Percentiles rank a stretch among this genome's conserved stretches.
phyloP scores from a whole-genome alignment of 352 stramenopile species.

The Globisporangium recalcitrans region DNA sequence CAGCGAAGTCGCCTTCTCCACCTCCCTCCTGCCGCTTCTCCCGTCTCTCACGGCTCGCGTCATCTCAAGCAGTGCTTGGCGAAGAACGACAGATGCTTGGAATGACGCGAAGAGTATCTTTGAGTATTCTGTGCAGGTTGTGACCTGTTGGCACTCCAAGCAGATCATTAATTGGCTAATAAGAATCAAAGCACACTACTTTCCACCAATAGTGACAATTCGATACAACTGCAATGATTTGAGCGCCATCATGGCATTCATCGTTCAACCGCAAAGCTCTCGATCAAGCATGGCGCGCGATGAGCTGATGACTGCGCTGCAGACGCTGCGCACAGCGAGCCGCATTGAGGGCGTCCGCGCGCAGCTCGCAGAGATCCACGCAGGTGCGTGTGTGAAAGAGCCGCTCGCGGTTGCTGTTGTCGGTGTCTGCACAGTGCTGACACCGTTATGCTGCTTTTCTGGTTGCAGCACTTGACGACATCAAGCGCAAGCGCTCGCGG shows the following conservation, averaged over 20 bases:
- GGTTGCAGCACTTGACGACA: conserved; percentile 38
- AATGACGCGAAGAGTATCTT: too few relatives aligned
- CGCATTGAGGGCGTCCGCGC: conserved; percentile 1
- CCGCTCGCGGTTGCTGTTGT: background rate
- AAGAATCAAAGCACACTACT: too few relatives aligned
- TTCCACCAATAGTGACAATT: background rate
- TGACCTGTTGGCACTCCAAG: too few relatives aligned
- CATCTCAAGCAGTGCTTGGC: too few relatives aligned
- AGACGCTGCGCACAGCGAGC: conserved; percentile 11
- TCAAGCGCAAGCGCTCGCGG: conserved; percentile 55
- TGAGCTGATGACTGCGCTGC: conserved; percentile 12
- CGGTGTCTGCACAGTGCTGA: background rate
- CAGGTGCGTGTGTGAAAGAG: background rate
- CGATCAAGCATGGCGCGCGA: conserved; percentile 12
- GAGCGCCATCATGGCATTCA: background rate
- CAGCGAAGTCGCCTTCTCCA: too few relatives aligned
- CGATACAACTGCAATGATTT: too few relatives aligned
- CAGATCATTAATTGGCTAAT: too few relatives aligned
- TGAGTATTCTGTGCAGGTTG: too few relatives aligned
- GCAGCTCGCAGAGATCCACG: conserved; percentile 7
- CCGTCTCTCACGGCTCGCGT: too few relatives aligned
- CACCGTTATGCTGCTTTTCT: background rate
- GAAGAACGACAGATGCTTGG: too few relatives aligned
- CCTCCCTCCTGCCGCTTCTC: too few relatives aligned
- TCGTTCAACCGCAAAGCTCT: background rate